A percentile compares a stretch with the other conserved stretches of the same genome.
Conservation (phyloP, 1,284 basidiomycete genomes). For the Trichosporon sp. region DNA sequence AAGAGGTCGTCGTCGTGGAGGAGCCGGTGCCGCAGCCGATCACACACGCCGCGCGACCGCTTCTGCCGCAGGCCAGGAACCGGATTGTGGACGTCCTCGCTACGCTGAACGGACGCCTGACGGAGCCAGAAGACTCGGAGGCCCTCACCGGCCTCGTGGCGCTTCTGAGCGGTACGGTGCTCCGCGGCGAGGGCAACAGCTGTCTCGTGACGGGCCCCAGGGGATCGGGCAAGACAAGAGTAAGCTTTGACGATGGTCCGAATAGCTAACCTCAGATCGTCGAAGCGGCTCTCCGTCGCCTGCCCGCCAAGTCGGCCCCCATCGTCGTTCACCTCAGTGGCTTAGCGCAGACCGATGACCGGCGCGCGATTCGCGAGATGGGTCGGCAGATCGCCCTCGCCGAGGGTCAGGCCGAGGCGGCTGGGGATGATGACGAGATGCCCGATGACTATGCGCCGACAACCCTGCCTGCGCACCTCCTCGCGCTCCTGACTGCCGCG, state of each 20-base stretch:
- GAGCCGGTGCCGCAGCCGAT: neutral
- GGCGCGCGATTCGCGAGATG: constrained; percentile 88
- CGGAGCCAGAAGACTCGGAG: constrained; percentile 51
- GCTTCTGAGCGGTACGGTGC: constrained; percentile 71
- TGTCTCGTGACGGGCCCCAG: constrained; percentile 79
- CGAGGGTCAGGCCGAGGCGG: constrained; percentile 52
- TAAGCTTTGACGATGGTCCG: constrained; percentile 56
- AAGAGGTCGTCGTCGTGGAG: neutral
- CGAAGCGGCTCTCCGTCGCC: constrained; percentile 43
- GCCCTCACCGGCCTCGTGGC: constrained; percentile 59
- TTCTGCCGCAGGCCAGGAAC: neutral
- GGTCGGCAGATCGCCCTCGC: constrained; percentile 67
- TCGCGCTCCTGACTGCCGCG: constrained; percentile 74
- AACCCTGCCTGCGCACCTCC: constrained; percentile 68
- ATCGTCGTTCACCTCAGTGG: constrained; percentile 83
- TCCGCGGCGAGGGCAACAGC: constrained; percentile 84
- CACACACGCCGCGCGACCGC: neutral
- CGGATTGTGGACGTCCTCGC: constrained; percentile 35
- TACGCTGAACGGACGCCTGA: constrained; percentile 42
- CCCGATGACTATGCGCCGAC: constrained; percentile 60
- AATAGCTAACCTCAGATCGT: constrained; percentile 40
- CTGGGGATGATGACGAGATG: constrained; percentile 53
- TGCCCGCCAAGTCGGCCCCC: constrained; percentile 59
- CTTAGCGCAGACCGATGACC: constrained; percentile 77
- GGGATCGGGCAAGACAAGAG: constrained; percentile 80